Percentiles rank a stretch among this genome's conserved stretches.
These are phyloP conservation scores for Cyclostephanos invisitatus DNA, from an alignment of 108 stramenopile species.

Conservation along the genomic window DNA sequence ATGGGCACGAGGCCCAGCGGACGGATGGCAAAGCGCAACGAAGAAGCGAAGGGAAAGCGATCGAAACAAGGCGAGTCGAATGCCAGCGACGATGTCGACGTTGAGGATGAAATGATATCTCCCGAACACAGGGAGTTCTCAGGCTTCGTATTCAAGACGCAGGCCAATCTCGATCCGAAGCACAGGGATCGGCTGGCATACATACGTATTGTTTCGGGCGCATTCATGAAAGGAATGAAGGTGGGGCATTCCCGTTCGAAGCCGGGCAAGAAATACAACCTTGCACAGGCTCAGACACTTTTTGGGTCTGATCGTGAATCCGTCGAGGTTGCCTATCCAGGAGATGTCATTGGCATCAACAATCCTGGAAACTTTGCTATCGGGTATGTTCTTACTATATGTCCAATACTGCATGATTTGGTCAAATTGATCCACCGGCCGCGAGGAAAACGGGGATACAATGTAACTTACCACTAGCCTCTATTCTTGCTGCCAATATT, in stretches of 20 bases:
- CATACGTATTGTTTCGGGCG: constrained; percentile 87
- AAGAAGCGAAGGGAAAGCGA: constrained; percentile 37
- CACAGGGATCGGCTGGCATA: constrained; percentile 96
- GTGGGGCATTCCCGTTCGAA: constrained; percentile 80
- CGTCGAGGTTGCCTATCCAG: constrained; percentile 91
- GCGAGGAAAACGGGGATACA: neutral
- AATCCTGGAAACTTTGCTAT: constrained; percentile 93
- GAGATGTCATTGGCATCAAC: constrained; percentile 96
- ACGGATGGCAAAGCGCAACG: constrained; percentile 53
- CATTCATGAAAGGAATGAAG: constrained; percentile 95
- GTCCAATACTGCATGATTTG: neutral
- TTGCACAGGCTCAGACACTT: constrained; percentile 92
- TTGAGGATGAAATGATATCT: constrained; percentile 51
- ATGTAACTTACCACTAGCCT: neutral
- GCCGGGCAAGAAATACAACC: constrained; percentile 82
- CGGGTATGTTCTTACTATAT: constrained; percentile 30
- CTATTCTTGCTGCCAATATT: neutral
- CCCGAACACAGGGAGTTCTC: constrained; percentile 90
- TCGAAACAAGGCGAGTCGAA: neutral
- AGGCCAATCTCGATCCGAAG: constrained; percentile 96
- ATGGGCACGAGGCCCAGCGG: constrained; percentile 78
- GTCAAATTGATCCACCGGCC: neutral
- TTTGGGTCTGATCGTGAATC: constrained; percentile 91
- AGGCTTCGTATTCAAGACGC: constrained; percentile 96
- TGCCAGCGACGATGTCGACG: constrained; percentile 31